phyloP scores from a whole-genome alignment of 306 rosid genomes.

The Astragalus membranaceus region DNA sequence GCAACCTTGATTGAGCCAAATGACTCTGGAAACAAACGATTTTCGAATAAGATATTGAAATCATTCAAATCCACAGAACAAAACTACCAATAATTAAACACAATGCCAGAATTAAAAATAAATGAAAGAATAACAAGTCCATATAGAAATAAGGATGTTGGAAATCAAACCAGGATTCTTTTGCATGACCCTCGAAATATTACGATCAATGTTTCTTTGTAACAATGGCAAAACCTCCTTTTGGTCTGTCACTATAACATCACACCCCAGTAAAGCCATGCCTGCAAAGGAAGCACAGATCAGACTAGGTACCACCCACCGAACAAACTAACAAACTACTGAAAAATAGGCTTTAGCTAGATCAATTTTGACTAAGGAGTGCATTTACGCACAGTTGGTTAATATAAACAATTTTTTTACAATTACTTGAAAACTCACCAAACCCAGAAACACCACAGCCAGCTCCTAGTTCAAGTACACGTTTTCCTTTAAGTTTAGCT shows the following conservation, averaged over 20 bases:
- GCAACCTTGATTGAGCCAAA: conserved; percentile 81
- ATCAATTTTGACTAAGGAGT: conserved; percentile 9
- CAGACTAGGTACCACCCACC: conserved; percentile 15
- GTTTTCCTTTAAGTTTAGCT: conserved; percentile 84
- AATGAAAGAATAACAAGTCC: conserved; percentile 1
- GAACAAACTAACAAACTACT: not conserved
- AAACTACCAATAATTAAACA: not conserved
- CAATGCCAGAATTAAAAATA: not conserved
- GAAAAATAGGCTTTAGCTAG: conserved; percentile 3
- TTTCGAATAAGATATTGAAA: conserved; percentile 17
- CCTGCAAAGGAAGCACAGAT: conserved; percentile 45
- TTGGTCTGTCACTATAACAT: conserved; percentile 82
- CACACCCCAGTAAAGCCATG: conserved; percentile 91
- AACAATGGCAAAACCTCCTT: conserved; percentile 78
- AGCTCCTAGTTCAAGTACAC: conserved; percentile 90
- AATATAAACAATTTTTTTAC: not conserved
- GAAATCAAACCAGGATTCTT: conserved; percentile 51
- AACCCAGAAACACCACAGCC: conserved; percentile 98
- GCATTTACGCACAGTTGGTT: not conserved
- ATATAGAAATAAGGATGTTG: not conserved
- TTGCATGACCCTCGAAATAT: conserved; percentile 73
- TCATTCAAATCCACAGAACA: conserved; percentile 8
- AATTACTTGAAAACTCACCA: conserved; percentile 42
- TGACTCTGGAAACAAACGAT: conserved; percentile 43
- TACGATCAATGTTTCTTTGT: conserved; percentile 78